Evolutionary conservation across 129 eudicot genomes (phyloP).

Genomic region (Arctium minus): DNA sequence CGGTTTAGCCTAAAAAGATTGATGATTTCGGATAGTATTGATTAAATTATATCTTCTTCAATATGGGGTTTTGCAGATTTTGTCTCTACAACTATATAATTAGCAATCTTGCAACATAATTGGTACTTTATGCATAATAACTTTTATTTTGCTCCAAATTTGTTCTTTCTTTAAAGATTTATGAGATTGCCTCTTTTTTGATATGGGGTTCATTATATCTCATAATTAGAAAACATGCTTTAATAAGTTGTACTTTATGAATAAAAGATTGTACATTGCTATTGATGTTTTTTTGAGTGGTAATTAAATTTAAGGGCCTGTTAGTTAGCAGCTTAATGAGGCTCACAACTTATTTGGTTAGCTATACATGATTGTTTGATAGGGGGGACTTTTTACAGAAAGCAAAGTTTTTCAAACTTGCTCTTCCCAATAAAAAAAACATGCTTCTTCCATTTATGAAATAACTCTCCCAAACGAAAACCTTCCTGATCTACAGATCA

Average conservation of each 20-base stretch:
- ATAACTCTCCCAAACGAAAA: no score
- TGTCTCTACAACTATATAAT: background rate
- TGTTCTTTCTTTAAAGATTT: background rate
- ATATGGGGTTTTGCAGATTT: background rate
- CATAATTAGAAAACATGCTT: background rate
- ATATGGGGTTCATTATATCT: background rate
- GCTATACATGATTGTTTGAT: no score
- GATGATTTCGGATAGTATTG: background rate
- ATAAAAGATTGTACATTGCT: background rate
- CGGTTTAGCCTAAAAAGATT: background rate
- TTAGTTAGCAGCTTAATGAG: no score
- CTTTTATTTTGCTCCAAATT: background rate
- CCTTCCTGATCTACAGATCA: no score
- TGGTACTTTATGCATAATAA: background rate
- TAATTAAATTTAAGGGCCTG: background rate
- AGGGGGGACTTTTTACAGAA: no score
- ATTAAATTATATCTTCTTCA: background rate
- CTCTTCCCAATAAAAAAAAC: no score
- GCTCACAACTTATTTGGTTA: no score
- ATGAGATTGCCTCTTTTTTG: background rate
- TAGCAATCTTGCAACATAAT: background rate
- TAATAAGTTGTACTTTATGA: background rate
- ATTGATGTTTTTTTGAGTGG: slow-evolving; percentile 8
- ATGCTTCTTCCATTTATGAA: no score
- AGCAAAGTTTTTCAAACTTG: no score